These are phyloP conservation scores for Apiotrichum laibachii DNA, from an alignment of 1,284 basidiomycete species.

Conservation along the genomic window DNA sequence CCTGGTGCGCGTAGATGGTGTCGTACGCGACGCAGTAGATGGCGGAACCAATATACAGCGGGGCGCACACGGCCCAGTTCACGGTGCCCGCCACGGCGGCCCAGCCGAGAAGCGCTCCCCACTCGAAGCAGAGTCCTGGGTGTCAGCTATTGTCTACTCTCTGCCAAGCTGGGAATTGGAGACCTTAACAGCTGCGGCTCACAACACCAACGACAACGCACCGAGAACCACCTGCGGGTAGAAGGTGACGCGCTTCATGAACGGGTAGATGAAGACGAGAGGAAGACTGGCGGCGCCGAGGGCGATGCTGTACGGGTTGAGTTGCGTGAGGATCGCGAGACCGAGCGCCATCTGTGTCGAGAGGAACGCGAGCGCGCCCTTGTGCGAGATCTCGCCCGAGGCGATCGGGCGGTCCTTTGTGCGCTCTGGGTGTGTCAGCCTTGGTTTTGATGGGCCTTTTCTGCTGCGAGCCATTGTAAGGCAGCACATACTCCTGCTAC, in stretches of 20 bases:
- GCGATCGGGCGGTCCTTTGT: conserved; percentile 72
- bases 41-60: conserved; percentile 84
- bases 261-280: conserved; percentile 83
- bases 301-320: conserved; percentile 93
- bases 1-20: conserved; percentile 96
- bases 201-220: conserved; percentile 54
- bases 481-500: too few relatives aligned
- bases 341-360: conserved; percentile 79
- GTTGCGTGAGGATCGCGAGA: conserved; percentile 81
- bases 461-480: too few relatives aligned
- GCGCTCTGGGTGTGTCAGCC: conserved; percentile 52
- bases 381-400: conserved; percentile 71
- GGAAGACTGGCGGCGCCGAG: conserved; percentile 87
- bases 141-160: background rate
- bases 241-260: conserved; percentile 96
- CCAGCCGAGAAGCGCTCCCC: conserved; percentile 96
- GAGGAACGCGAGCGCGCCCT: conserved; percentile 78
- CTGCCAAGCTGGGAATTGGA: too few relatives aligned
- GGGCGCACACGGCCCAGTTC: conserved; percentile 78
- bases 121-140: conserved; percentile 89
- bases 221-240: conserved; percentile 95
- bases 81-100: conserved; percentile 82
- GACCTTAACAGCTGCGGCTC: too few relatives aligned
- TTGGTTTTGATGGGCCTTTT: background rate
- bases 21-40: conserved; percentile 97